A percentile compares a stretch with the other conserved stretches of the same genome.
These are phyloP conservation scores for Linanthus parryae DNA, from an alignment of 148 eudicot species.

Conservation along the genomic window DNA sequence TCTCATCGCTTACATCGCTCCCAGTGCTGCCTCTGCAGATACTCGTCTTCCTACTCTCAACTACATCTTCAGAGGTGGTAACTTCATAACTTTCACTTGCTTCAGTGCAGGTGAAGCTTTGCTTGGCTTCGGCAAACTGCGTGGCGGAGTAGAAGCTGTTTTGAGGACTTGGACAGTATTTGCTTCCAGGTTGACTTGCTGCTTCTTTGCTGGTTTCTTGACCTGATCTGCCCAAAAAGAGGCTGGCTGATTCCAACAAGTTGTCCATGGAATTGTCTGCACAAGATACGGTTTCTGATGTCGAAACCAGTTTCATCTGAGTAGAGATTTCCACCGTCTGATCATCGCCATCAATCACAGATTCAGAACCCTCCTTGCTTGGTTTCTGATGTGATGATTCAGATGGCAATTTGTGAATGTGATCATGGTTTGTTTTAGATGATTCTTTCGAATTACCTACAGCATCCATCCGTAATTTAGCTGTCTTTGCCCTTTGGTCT, in stretches of 20 bases:
- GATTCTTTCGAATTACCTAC: constrained; percentile 17
- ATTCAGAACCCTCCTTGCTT: constrained; percentile 26
- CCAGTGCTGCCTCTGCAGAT: constrained; percentile 68
- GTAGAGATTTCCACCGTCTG: constrained; percentile 19
- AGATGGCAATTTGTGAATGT: constrained; percentile 1
- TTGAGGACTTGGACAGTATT: constrained; percentile 60
- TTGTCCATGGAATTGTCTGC: constrained; percentile 25
- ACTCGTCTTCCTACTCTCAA: constrained; percentile 66
- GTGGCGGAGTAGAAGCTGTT: constrained; percentile 61
- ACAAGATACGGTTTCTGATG: constrained; percentile 24
- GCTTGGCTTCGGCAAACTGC: constrained; percentile 69
- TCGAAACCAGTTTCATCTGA: constrained; percentile 24
- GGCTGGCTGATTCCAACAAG: constrained; percentile 14
- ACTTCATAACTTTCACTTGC: constrained; percentile 48
- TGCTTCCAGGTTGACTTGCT: constrained; percentile 26
- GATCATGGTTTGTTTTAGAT: constrained; percentile 13
- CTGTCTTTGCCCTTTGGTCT: constrained; percentile 11
- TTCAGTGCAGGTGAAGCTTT: constrained; percentile 77
- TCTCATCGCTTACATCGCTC: constrained; percentile 84
- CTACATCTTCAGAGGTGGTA: constrained; percentile 39
- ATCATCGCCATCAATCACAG: constrained; percentile 16
- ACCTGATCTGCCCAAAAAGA: constrained; percentile 12
- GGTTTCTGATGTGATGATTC: constrained; percentile 3
- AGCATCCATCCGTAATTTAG: constrained; percentile 9
- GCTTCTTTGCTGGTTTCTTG: constrained; percentile 21